Evolutionary conservation across 2,329 filamentous ascomycete species (phyloP), one percentile per base, ranked within the genome.

Genomic region (Madurella mycetomatis): DNA sequence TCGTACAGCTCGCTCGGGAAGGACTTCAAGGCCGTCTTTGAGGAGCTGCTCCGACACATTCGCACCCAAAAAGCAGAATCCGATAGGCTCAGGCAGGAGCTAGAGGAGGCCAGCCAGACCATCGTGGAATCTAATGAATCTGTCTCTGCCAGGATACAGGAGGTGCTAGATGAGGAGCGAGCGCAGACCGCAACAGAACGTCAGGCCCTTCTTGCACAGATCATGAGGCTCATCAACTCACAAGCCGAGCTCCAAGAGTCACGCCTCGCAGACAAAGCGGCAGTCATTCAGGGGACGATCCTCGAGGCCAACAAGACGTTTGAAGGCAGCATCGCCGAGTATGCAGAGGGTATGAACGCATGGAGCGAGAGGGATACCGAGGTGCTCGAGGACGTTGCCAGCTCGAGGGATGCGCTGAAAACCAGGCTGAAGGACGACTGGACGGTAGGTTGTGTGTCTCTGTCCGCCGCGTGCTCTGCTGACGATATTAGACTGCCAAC

Each of bases 1-100:
- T 96, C 92, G 0, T 96, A 96, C 69, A 87, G 85, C 61, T 80
- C 83, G 1, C 80, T 97, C 1, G 91, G 91, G 9, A 85, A 86
- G 56, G 91, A 97, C 62, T 91, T 96, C 74, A 95, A 92, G 68
- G 74, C 76, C 5, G 82, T 92, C 19, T 96, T 97, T 62, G 90
- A 96, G 60, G 85, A 88, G 12, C 77, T 96, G 47, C 77, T 89
- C 47, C 83, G 80, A 59, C 86, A 91, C 62, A 79, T 96, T 52
- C 82, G 83, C 39, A 77, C 83, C 9, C 92, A 97, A 67, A 88
- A 87, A 64, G 76, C 77, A 9, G 90, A 96, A 67, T 87, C 88
- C 1, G 83, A 92, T 59, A 75, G 76, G 31, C 76, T 99, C 19
- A 82, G 88, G 41, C 75, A 81, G 34, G 85, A 95, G 60, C 78